Conservation (phyloP, 352 stramenopile species). For the Phytophthora pisi region DNA sequence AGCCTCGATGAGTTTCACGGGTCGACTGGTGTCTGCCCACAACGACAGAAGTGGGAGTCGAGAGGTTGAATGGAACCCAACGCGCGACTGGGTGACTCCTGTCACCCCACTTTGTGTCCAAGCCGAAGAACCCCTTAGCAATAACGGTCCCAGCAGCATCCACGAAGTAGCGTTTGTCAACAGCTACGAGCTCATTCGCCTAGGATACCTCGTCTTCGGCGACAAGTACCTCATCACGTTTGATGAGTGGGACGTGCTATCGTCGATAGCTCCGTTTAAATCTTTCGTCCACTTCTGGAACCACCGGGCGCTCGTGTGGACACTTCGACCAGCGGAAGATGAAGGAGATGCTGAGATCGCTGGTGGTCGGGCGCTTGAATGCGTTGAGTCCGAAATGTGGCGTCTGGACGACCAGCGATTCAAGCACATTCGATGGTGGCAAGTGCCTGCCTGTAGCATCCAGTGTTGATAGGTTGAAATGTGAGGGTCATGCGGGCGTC, state of each 20-base stretch:
- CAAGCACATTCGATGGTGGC: conserved; percentile 18
- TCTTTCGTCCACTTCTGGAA: conserved; percentile 20
- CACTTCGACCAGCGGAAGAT: not conserved
- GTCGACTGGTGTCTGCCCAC: not conserved
- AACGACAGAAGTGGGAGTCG: not conserved
- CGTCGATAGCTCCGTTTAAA: conserved; percentile 5
- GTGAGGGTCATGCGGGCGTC: no score
- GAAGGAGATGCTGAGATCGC: conserved; percentile 1
- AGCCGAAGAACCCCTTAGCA: not conserved
- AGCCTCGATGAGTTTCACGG: not conserved
- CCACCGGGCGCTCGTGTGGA: conserved; percentile 20
- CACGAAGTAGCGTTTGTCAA: conserved; percentile 9
- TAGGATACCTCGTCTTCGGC: conserved; percentile 29
- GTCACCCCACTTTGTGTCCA: not conserved
- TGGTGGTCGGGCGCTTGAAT: not conserved
- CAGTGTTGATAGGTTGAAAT: not conserved
- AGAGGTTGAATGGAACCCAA: no score
- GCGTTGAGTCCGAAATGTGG: conserved; percentile 14
- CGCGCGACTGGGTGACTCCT: not conserved
- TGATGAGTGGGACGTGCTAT: conserved; percentile 22
- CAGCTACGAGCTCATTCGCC: conserved; percentile 31
- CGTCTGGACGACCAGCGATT: conserved; percentile 16
- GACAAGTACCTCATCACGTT: conserved; percentile 20
- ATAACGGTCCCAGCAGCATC: not conserved
- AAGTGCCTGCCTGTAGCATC: conserved; percentile 7